phyloP scores from a whole-genome alignment of 1,284 basidiomycete genomes.

The Macrocybe sp. region DNA sequence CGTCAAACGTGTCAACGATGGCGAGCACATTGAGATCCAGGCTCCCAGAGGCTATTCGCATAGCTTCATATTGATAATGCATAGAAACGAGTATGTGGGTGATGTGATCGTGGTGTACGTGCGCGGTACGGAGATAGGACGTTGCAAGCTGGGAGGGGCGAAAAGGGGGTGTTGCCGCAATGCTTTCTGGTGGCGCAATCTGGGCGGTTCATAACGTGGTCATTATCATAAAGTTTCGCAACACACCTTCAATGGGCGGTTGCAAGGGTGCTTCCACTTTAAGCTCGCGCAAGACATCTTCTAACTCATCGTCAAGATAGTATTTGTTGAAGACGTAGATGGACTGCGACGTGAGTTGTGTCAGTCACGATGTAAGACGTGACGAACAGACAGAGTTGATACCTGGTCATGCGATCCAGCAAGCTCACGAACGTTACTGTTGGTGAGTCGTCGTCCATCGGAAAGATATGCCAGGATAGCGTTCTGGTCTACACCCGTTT shows the following conservation, averaged over 20 bases:
- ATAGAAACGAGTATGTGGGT: conserved; percentile 45
- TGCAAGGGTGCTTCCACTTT: conserved; percentile 57
- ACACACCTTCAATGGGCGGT: conserved; percentile 60
- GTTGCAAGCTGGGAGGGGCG: conserved; percentile 59
- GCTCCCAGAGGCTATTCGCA: conserved; percentile 60
- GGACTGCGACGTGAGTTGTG: conserved; percentile 17
- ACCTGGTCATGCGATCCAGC: conserved; percentile 71
- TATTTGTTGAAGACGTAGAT: conserved; percentile 79
- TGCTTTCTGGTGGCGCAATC: conserved; percentile 39
- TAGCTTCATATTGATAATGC: conserved; percentile 58
- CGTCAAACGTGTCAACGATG: conserved; percentile 65
- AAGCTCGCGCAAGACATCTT: conserved; percentile 55
- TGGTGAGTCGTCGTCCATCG: conserved; percentile 65
- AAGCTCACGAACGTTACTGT: conserved; percentile 66
- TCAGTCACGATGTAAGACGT: conserved; percentile 5
- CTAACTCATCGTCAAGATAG: conserved; percentile 63
- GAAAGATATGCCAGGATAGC: conserved; percentile 72
- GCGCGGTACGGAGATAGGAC: conserved; percentile 58
- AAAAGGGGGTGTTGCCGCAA: conserved; percentile 66
- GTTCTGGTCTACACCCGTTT: conserved; percentile 61
- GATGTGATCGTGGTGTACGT: conserved; percentile 56
- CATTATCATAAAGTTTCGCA: background rate
- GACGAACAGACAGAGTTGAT: conserved; percentile 11
- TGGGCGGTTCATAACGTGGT: conserved; percentile 7
- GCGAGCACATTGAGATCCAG: conserved; percentile 69